Conservation (phyloP, 495 filamentous ascomycete genomes). For the Aspergillus affinis region DNA sequence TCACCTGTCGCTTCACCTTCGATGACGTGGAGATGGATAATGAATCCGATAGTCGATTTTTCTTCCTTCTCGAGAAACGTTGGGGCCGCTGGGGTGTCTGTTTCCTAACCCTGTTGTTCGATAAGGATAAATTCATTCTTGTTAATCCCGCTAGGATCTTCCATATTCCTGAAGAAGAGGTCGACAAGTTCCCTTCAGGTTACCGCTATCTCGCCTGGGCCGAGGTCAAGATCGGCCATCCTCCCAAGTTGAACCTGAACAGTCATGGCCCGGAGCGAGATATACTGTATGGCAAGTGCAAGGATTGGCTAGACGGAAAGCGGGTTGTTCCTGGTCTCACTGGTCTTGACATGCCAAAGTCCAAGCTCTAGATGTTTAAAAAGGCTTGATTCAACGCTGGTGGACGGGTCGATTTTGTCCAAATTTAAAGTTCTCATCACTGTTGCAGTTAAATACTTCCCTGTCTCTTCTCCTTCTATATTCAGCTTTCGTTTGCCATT, state of each 20-base stretch:
- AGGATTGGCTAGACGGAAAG: neutral
- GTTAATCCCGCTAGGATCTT: too few species aligned
- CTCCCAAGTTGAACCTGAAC: neutral
- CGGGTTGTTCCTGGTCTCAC: neutral
- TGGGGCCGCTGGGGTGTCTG: neutral
- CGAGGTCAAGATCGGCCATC: neutral
- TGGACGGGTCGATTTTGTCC: too few species aligned
- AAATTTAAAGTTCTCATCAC: too few species aligned
- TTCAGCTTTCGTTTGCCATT: too few species aligned
- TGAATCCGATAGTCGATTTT: conserved; percentile 9
- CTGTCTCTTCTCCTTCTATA: too few species aligned
- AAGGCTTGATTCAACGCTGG: too few species aligned
- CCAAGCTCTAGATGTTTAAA: too few species aligned
- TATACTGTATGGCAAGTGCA: conserved; percentile 1
- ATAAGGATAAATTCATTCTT: neutral
- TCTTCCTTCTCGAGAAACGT: conserved; percentile 5
- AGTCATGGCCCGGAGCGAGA: neutral
- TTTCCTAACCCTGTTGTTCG: conserved; percentile 10
- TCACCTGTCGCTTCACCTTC: conserved; percentile 9
- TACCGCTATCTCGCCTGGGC: conserved; percentile 9
- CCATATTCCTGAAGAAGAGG: conserved; percentile 4
- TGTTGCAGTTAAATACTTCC: too few species aligned
- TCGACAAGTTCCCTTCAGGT: conserved; percentile 2
- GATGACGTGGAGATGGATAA: conserved; percentile 8
- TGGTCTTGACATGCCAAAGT: neutral